A percentile compares a stretch with the other conserved stretches of the same genome.
Conservation (phyloP, 2,329 filamentous ascomycete species). For the Aspergillus proliferans region DNA sequence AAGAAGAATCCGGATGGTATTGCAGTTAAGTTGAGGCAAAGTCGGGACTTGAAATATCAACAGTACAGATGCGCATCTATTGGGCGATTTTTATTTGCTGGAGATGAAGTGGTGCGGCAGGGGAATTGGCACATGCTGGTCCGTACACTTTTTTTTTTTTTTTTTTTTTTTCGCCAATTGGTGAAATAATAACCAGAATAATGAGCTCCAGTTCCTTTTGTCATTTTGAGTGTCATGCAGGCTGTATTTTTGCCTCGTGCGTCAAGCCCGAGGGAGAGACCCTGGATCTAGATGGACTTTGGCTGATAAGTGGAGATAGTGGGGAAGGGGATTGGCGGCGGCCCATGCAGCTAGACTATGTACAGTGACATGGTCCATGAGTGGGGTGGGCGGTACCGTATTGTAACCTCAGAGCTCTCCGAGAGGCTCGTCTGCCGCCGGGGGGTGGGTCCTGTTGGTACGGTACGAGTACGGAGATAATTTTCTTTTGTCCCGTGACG, state of each 20-base stretch:
- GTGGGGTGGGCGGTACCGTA: slow-evolving; percentile 13
- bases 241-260: slow-evolving; percentile 34
- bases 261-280: slow-evolving; percentile 16
- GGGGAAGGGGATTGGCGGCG: slow-evolving; percentile 29
- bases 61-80: slow-evolving; percentile 13
- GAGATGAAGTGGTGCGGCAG: slow-evolving; percentile 2
- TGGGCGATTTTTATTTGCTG: slow-evolving; percentile 16
- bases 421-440: not conserved
- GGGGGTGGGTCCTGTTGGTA: too few relatives aligned
- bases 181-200: slow-evolving; percentile 9
- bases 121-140: not conserved
- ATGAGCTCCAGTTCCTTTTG: slow-evolving; percentile 19
- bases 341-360: slow-evolving; percentile 24
- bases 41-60: slow-evolving; percentile 5
- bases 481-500: not conserved
- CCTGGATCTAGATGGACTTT: slow-evolving; percentile 37
- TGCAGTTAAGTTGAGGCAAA: slow-evolving; percentile 7
- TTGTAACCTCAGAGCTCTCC: not conserved
- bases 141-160: too few relatives aligned
- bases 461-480: not conserved
- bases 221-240: slow-evolving; percentile 38
- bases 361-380: slow-evolving; percentile 21
- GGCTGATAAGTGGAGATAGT: slow-evolving; percentile 12
- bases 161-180: not conserved
- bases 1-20: slow-evolving; percentile 1